phyloP scores from a whole-genome alignment of 2,329 filamentous ascomycete genomes.

The Phoma sp. region DNA sequence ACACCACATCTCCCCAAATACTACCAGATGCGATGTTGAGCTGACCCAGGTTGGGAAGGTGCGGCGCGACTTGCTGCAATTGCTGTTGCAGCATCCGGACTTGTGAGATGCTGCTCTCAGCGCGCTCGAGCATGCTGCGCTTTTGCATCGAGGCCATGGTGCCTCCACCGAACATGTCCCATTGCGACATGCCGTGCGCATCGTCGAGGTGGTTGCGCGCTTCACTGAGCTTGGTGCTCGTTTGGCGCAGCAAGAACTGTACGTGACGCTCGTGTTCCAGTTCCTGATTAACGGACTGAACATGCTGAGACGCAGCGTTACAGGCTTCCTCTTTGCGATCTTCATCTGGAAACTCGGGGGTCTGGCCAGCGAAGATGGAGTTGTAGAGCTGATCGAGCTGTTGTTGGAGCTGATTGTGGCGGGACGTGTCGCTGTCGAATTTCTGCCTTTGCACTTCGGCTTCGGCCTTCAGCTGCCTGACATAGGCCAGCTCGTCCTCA shows the following conservation, averaged over 20 bases:
- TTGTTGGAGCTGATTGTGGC: conserved; percentile 30
- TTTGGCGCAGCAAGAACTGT: conserved; percentile 35
- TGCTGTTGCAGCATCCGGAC: conserved; percentile 49
- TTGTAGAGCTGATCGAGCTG: conserved; percentile 41
- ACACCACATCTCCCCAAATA: conserved; percentile 60
- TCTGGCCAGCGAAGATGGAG: conserved; percentile 41
- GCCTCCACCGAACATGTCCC: conserved; percentile 61
- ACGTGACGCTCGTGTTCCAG: conserved; percentile 36
- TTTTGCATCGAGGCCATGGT: conserved; percentile 61
- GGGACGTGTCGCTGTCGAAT: conserved; percentile 23
- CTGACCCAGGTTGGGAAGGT: conserved; percentile 47
- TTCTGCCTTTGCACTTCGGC: conserved; percentile 27
- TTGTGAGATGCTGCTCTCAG: conserved; percentile 53
- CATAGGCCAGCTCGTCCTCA: conserved; percentile 39
- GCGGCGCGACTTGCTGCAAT: conserved; percentile 50
- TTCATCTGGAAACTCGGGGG: conserved; percentile 42
- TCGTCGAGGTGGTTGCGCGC: conserved; percentile 28
- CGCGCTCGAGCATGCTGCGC: conserved; percentile 57
- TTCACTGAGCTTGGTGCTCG: conserved; percentile 27
- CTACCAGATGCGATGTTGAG: conserved; percentile 55
- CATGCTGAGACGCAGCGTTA: conserved; percentile 18
- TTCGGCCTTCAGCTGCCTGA: conserved; percentile 32
- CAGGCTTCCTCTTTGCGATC: conserved; percentile 36
- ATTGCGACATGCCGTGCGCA: conserved; percentile 35
- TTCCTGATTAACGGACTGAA: conserved; percentile 20